Evolutionary conservation across 2,329 filamentous ascomycete genomes (phyloP).

Genomic region (Diaporthe velutina): DNA sequence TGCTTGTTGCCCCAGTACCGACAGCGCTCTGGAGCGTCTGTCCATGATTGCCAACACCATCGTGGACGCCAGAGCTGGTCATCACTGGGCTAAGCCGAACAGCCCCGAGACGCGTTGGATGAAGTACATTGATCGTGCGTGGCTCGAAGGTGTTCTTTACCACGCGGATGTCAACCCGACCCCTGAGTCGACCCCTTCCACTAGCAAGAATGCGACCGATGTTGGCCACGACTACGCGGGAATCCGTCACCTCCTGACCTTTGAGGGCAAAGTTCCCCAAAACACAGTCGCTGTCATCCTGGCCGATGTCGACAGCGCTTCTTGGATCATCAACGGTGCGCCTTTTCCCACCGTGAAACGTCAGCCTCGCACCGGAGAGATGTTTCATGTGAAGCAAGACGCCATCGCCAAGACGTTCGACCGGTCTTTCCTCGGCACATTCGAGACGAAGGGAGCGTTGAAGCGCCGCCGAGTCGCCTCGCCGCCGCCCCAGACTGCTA

Average conservation of each 20-base stretch:
- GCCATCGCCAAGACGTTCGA: neutral
- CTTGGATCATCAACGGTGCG: conserved; percentile 28
- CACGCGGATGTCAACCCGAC: neutral
- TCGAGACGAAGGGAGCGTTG: neutral
- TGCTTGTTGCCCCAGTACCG: neutral
- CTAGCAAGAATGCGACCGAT: neutral
- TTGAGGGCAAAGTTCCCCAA: neutral
- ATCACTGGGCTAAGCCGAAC: conserved; percentile 16
- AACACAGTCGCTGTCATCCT: conserved; percentile 29
- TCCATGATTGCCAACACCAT: conserved; percentile 34
- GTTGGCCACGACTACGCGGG: neutral
- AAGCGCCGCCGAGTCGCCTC: conserved; percentile 28
- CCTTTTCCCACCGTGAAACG: conserved; percentile 23
- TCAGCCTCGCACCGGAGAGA: conserved; percentile 22
- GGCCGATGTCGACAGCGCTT: conserved; percentile 8
- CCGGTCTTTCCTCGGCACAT: conserved; percentile 25
- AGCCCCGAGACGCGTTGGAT: conserved; percentile 10
- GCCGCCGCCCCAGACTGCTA: neutral
- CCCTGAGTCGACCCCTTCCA: neutral
- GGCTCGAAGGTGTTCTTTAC: conserved; percentile 25
- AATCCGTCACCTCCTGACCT: neutral
- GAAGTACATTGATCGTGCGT: conserved; percentile 20
- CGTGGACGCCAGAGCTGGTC: conserved; percentile 11
- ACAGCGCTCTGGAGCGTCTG: conserved; percentile 11
- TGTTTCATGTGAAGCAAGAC: conserved; percentile 5